Percentiles rank a stretch among this genome's conserved stretches.
Conservation (phyloP, 306 rosid species). For the Lathyrus tuberosus region DNA sequence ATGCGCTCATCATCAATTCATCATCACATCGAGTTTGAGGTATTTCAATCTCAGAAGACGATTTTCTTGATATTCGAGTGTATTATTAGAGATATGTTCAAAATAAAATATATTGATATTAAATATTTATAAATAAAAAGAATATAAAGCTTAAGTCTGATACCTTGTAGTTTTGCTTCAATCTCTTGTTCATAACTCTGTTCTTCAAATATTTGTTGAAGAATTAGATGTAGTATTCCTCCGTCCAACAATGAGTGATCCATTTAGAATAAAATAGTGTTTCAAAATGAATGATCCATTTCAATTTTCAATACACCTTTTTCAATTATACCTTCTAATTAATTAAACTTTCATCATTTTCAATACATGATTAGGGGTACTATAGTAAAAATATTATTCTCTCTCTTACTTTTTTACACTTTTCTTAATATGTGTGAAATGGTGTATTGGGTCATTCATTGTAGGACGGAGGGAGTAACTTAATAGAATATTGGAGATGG, state of each 20-base stretch:
- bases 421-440: too few relatives aligned
- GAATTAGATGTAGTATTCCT: constrained; percentile 54
- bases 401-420: too few relatives aligned
- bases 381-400: too few relatives aligned
- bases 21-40: constrained; percentile 49
- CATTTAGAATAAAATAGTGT: too few relatives aligned
- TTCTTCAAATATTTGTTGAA: constrained; percentile 59
- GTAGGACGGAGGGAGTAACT: too few relatives aligned
- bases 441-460: too few relatives aligned
- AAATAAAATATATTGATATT: background rate
- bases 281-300: too few relatives aligned
- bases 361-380: too few relatives aligned
- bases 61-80: constrained; percentile 45
- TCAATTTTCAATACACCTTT: too few relatives aligned
- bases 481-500: constrained; percentile 43
- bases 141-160: constrained; percentile 21
- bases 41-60: constrained; percentile 48
- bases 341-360: too few relatives aligned
- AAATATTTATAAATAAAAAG: constrained; percentile 11
- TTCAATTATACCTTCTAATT: too few relatives aligned
- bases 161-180: constrained; percentile 71
- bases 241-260: too few relatives aligned
- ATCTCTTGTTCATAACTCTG: constrained; percentile 61
- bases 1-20: constrained; percentile 67
- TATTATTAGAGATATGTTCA: constrained; percentile 28